Conservation (phyloP, 441 rosid species). For the Aquilaria agallochum region DNA sequence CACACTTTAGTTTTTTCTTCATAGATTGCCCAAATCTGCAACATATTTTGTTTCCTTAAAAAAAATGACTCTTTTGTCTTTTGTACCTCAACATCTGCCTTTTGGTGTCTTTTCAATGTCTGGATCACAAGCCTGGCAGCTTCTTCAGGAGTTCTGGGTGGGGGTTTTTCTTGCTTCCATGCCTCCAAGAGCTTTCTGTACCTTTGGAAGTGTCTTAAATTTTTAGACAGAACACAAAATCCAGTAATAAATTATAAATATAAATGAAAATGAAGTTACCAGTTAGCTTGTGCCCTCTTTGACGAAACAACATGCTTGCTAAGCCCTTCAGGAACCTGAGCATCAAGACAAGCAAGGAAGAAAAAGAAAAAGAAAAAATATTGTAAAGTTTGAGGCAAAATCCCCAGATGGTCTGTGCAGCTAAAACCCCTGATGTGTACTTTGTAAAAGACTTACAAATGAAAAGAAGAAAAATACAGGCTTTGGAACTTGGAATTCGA, state of each 20-base stretch:
- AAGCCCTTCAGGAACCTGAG: conserved; percentile 74
- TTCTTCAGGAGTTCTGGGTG: conserved; percentile 72
- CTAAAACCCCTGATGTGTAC: background rate
- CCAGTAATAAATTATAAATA: background rate
- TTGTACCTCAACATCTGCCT: conserved; percentile 64
- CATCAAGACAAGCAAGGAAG: background rate
- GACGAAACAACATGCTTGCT: conserved; percentile 67
- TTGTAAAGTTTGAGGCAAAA: too few species aligned
- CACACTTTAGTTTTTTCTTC: background rate
- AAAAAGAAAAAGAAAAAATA: background rate
- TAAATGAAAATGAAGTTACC: conserved; percentile 35
- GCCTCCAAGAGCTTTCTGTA: conserved; percentile 70
- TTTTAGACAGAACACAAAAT: background rate
- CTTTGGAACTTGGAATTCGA: too few species aligned
- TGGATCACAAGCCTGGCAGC: conserved; percentile 58
- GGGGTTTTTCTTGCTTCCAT: conserved; percentile 78
- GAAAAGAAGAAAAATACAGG: too few species aligned
- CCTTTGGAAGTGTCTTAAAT: conserved; percentile 34
- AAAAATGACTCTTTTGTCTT: background rate
- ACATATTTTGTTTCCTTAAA: background rate
- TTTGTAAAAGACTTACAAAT: too few species aligned
- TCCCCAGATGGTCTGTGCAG: background rate
- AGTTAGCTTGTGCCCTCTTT: conserved; percentile 86
- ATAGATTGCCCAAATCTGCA: too few species aligned
- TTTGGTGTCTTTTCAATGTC: conserved; percentile 49